phyloP scores from a whole-genome alignment of 768 basidiomycete genomes.

The Panus rudis region DNA sequence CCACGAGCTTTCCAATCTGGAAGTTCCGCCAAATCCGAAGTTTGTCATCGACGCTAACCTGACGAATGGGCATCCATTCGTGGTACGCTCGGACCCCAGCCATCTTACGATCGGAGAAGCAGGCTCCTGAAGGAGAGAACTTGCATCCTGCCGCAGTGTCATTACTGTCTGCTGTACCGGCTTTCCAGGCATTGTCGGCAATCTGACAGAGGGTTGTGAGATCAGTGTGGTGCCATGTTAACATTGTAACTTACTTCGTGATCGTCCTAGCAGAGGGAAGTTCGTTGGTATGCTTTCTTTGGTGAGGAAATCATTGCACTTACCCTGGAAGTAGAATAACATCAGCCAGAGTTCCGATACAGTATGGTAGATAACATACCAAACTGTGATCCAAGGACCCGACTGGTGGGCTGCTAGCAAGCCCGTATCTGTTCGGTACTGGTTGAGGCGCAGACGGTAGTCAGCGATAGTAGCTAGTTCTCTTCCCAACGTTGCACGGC shows the following conservation, averaged over 20 bases:
- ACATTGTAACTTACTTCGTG: conserved; percentile 35
- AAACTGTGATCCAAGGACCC: conserved; percentile 52
- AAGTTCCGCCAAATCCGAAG: conserved; percentile 59
- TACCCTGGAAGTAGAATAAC: conserved; percentile 7
- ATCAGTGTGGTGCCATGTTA: background rate
- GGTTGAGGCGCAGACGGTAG: conserved; percentile 43
- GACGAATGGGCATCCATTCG: conserved; percentile 58
- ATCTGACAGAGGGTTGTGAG: conserved; percentile 27
- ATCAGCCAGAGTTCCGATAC: conserved; percentile 1
- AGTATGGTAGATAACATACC: conserved; percentile 24
- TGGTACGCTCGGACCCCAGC: conserved; percentile 54
- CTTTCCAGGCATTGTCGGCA: conserved; percentile 52
- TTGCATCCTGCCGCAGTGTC: conserved; percentile 42
- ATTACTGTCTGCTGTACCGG: conserved; percentile 48
- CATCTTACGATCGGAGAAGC: conserved; percentile 53
- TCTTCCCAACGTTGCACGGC: conserved; percentile 41
- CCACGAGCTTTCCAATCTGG: conserved; percentile 53
- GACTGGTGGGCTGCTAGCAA: conserved; percentile 41
- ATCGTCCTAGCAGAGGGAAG: conserved; percentile 33
- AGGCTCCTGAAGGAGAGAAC: conserved; percentile 46
- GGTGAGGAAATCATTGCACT: background rate
- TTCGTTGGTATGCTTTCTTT: background rate
- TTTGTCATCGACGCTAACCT: conserved; percentile 46
- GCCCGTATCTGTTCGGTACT: conserved; percentile 47
- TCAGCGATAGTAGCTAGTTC: conserved; percentile 52